Evolutionary conservation across 1,284 basidiomycete species (phyloP), one percentile per base, ranked within the genome.

Genomic region (Cutaneotrichosporon mucoides): DNA sequence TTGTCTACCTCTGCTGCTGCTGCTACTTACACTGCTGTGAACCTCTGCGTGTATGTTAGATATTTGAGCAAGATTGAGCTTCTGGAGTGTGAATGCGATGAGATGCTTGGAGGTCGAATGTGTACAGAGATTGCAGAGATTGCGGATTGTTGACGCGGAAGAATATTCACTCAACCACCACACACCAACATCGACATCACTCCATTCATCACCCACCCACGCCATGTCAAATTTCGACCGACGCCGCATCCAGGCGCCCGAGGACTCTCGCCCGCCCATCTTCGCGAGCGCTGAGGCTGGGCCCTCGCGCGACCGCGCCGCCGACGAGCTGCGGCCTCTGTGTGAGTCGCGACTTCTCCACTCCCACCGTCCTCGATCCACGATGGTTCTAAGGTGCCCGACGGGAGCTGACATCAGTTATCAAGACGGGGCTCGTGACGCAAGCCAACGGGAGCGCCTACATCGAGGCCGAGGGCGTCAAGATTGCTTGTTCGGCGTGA

Each of bases 391-490:
- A 24, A 24, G 24, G 24, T 24, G 24, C 24, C 24, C 24, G 24
- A 24, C 56, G 48, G 66, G 24, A 40, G 13, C 40, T 55, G 51
- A 58, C 33, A 36, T n/a, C 71, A 96, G 94, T 92, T 77, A 80
- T 98, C 49, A 86, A 92, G 73, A 86, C 91, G 15, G 92, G 92
- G 4, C 80, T 98, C 7, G 90, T 96, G 53, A 89, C 81, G 59
- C 92, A 95, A 77, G 93, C 95, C 1, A 93, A 92, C 69, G 95
- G 95, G 0, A 95, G 92, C 46, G 91, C 91, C 8, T 99, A 97
- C 73, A 88, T 98, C 65, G 95, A 99, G 78, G 89, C 68, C 85
- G 61, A 83, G 83, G 67, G 70, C 5, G 89, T 91, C 0, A 99
- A 98, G 80, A 86, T 98, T 65, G 92, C 92, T 3, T 96, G 92